Base-by-base conservation (phyloP, 176 grass and related monocot species). In the Oryza punctata region DNA sequence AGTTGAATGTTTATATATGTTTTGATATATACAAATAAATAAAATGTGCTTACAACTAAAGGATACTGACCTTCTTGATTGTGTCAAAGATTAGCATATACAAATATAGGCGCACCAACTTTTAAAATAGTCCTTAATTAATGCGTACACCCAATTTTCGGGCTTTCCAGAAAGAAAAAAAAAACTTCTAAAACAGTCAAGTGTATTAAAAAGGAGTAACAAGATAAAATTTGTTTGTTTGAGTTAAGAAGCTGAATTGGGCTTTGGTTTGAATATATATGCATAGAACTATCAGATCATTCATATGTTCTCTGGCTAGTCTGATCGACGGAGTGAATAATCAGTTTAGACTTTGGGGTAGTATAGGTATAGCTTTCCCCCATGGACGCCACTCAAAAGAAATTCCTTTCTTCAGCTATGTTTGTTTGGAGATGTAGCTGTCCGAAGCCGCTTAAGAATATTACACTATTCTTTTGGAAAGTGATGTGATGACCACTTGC, bases 401-500 rank as follows among this genome's bases (percentile, higher is more conserved):
- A 67, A 66, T 6, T 7, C 38, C 3, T 27, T 40, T 12, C 33
- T 54, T 54, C 3, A 13, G 3, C 15, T 3, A 11, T 57, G 60
- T 13, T 25, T 57, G 60, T 13, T 25, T 66, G 10, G 57, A 72
- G 41, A 86, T 10, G 84, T 8, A 35, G 43, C 68, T 73, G 35
- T 65, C 76, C 68, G 69, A 29, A 65, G 68, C 76, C 59, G 57
- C 70, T 7, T 19, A 46, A 24, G 57, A 61, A 61, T 61, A 61
- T 61, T 24, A 4, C 57, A 24, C 9, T 61, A 61, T 10, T 61
- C 57, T 61, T 61, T 24, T 24, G 57, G 57, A 61, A 61, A 61
- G 57, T 61, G 50, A 57, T 21, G 1, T 57, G 21, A 18, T 57
- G 50, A 14, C 50, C 16, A 57, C 50, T 21, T 21, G 52, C 24